Percentiles rank a stretch among this genome's conserved stretches.
Evolutionary conservation across 306 rosid species (phyloP).

Genomic region (Astragalus glycyphyllos): DNA sequence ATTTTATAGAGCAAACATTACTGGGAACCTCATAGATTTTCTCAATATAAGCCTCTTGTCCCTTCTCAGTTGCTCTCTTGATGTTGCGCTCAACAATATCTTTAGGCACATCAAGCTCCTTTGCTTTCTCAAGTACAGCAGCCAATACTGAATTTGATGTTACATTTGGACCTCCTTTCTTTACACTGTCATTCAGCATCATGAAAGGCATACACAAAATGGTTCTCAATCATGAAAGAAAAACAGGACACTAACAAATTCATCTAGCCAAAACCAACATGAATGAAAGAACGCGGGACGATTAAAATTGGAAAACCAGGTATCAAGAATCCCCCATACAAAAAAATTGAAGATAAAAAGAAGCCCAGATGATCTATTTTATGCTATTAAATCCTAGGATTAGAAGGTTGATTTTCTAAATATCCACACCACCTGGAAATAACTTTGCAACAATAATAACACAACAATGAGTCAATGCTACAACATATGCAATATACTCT

Average conservation of each 20-base stretch:
- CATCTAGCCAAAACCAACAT: conserved; percentile 22
- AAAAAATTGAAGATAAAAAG: conserved; percentile 19
- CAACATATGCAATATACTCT: neutral
- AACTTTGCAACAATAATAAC: conserved; percentile 15
- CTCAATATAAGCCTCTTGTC: conserved; percentile 90
- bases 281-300: conserved; percentile 8
- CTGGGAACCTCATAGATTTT: conserved; percentile 71
- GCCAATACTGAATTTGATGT: conserved; percentile 70
- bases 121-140: conserved; percentile 82
- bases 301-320: conserved; percentile 15
- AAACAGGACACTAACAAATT: conserved; percentile 28
- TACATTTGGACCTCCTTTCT: conserved; percentile 85
- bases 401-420: neutral
- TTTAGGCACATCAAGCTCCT: conserved; percentile 94
- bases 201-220: conserved; percentile 24
- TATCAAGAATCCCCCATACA: neutral
- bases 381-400: neutral
- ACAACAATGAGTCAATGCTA: neutral
- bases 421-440: neutral
- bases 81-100: conserved; percentile 89
- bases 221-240: conserved; percentile 4
- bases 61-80: conserved; percentile 90
- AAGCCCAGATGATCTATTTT: neutral
- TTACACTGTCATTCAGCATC: conserved; percentile 58
- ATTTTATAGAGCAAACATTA: conserved; percentile 4